These are phyloP conservation scores for Fomitopsis pulvina DNA, from an alignment of 768 basidiomycete genomes.

Conservation along the genomic window DNA sequence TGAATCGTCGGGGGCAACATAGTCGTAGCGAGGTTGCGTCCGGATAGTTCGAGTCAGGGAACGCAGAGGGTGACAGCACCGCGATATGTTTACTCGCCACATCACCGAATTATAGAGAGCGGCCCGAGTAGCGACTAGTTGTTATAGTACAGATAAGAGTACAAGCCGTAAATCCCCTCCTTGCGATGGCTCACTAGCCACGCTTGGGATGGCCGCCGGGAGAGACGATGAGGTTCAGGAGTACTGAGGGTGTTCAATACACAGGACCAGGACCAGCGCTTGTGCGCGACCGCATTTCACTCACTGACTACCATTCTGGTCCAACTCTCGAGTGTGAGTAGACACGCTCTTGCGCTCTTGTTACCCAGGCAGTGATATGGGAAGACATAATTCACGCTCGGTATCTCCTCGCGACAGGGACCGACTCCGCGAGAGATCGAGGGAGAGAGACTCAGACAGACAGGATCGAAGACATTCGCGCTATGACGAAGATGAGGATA, in stretches of 20 bases:
- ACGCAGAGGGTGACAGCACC: conserved; percentile 14
- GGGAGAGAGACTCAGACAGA: conserved; percentile 20
- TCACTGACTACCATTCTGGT: not conserved
- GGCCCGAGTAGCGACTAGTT: not conserved
- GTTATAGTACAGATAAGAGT: not conserved
- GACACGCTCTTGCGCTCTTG: not conserved
- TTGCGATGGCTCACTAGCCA: not conserved
- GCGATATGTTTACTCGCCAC: not conserved
- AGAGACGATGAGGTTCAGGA: too few species aligned
- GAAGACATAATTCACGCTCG: conserved; percentile 42
- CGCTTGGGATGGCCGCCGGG: not conserved
- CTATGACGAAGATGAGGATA: conserved; percentile 18
- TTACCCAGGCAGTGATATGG: conserved; percentile 28
- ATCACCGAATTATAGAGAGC: not conserved
- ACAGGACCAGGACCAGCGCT: too few species aligned
- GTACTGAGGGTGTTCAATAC: too few species aligned
- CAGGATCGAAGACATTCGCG: conserved; percentile 11
- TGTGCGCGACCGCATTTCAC: not conserved
- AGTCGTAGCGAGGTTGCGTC: conserved; percentile 52
- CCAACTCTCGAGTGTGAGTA: not conserved
- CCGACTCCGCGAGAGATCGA: conserved; percentile 26
- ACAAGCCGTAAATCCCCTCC: not conserved
- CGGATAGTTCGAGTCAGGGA: conserved; percentile 34
- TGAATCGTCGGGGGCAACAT: conserved; percentile 19
- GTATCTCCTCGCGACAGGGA: conserved; percentile 35